Evolutionary conservation across 371 early-diverging fungal genomes (phyloP), one percentile per base, ranked within the genome.

Genomic region (Mortierella sp.): DNA sequence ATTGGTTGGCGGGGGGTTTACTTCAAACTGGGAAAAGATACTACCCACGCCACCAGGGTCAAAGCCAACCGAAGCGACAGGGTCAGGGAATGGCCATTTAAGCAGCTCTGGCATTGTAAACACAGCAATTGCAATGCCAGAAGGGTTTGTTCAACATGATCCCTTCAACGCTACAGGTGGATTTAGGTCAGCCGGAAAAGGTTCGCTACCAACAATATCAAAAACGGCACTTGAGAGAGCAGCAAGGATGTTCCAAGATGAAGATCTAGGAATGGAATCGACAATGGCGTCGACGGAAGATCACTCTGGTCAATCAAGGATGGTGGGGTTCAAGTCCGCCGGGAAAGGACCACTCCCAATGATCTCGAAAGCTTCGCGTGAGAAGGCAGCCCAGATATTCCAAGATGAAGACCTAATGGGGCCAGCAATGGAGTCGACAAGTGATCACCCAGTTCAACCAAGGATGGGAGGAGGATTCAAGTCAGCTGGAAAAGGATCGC

Each of bases 311-410:
- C n/a, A n/a, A n/a, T n/a, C n/a, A n/a, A n/a, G n/a, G 29, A 14
- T 67, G 21, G 44, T 16, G 24, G 67, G 67, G 7, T 67, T n/a
- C n/a, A n/a, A n/a, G n/a, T n/a, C n/a, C n/a, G 74, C 74, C 1
- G 67, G 76, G 1, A 59, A 51, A 16, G 68, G 61, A 43, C 17
- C 56, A 0, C 51, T 60, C 2, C 58, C 40, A 9, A 52, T 56
- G 4, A 41, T 68, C 21, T 76, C 76, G 6, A 53, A 56, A 29
- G 57, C 54, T 12, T 54, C 69, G 7, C 57, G 28, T 16, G 57
- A 47, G 16, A 59, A 49, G 19, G 60, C 61, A 13, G 50, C 48
- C 17, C 49, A 24, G 14, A 24, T 76, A 10, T 57, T 76, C 37
- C 44, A 54, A 31, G 63, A 67, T 31, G 55, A 55, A 8, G 28